A percentile compares a stretch with the other conserved stretches of the same genome.
phyloP scores from a whole-genome alignment of 2,329 filamentous ascomycete species.

The Lecanicillium sp. region DNA sequence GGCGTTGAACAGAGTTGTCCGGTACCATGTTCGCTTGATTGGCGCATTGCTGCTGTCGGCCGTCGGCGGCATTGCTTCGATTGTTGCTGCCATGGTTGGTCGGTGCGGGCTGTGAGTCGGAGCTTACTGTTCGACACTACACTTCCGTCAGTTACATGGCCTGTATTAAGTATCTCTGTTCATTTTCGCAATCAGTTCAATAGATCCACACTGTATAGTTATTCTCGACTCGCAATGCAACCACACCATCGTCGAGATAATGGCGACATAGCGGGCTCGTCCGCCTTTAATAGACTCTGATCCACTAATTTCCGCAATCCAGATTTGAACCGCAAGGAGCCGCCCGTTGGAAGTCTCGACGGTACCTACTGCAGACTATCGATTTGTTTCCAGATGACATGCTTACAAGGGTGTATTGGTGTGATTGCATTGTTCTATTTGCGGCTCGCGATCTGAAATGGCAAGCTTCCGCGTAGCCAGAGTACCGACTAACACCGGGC shows the following conservation, averaged over 20 bases:
- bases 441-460: neutral
- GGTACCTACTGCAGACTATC: too few species aligned
- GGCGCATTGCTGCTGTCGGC: neutral
- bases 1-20: slow-evolving; percentile 47
- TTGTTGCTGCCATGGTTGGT: neutral
- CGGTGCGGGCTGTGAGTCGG: too few species aligned
- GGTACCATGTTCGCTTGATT: slow-evolving; percentile 36
- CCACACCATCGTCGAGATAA: slow-evolving; percentile 7
- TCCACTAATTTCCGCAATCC: neutral
- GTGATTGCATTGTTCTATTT: neutral
- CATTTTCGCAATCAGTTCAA: too few species aligned
- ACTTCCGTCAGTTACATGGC: too few species aligned
- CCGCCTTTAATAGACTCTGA: neutral
- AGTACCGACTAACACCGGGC: too few species aligned
- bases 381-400: too few species aligned
- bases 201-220: too few species aligned
- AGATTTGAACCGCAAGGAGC: neutral
- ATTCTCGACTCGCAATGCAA: too few species aligned
- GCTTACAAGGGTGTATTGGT: neutral
- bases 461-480: too few species aligned
- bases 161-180: too few species aligned
- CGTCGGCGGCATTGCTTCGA: neutral
- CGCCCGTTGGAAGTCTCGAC: too few species aligned
- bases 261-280: slow-evolving; percentile 12
- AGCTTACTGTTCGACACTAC: too few species aligned